phyloP scores from a whole-genome alignment of 495 filamentous ascomycete species.

The Hypoxylon intermedium region DNA sequence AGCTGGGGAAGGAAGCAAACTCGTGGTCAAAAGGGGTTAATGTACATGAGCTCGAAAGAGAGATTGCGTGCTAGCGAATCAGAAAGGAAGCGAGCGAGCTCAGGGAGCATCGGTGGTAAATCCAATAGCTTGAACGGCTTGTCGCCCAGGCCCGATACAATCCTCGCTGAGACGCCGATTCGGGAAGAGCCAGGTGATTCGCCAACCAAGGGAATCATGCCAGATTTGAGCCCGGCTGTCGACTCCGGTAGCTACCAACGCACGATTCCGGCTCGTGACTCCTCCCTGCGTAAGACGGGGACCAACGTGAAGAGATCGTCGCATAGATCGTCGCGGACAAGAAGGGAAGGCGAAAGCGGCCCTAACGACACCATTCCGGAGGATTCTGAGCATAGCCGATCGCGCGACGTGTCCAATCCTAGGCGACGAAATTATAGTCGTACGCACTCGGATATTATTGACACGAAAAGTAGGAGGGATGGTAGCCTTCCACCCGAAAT shows the following conservation, averaged over 20 bases:
- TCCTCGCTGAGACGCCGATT: constrained; percentile 60
- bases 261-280: constrained; percentile 71
- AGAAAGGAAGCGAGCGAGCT: constrained; percentile 57
- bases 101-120: constrained; percentile 42
- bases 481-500: constrained; percentile 36
- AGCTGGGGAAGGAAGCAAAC: constrained; percentile 62
- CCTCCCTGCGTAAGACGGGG: constrained; percentile 67
- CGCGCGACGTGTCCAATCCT: constrained; percentile 44
- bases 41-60: constrained; percentile 69
- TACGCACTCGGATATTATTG: constrained; percentile 21
- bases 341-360: constrained; percentile 47
- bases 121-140: constrained; percentile 44
- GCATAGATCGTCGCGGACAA: constrained; percentile 45
- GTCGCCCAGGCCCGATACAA: constrained; percentile 51
- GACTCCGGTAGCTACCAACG: constrained; percentile 41
- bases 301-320: constrained; percentile 50
- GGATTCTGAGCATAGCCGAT: constrained; percentile 24
- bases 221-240: constrained; percentile 20
- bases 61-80: constrained; percentile 59
- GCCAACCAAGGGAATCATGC: constrained; percentile 32
- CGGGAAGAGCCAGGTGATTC: constrained; percentile 56
- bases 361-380: constrained; percentile 45
- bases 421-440: constrained; percentile 38
- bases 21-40: constrained; percentile 59
- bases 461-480: constrained; percentile 30